Conservation (phyloP, 2,329 filamentous ascomycete genomes). For the Alternaria viburni region DNA sequence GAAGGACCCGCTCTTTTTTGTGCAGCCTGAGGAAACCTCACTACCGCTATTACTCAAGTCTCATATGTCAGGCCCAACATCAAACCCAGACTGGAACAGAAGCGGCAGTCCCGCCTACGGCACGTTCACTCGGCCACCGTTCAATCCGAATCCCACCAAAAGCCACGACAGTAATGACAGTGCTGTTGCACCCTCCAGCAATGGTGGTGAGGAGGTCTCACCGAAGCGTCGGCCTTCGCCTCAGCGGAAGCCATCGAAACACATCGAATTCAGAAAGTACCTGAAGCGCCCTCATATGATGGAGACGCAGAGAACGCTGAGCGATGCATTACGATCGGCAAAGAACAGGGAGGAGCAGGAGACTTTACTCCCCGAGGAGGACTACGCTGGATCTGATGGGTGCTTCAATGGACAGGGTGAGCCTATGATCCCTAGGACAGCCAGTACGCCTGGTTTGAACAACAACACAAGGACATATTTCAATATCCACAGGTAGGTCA, state of each 20-base stretch:
- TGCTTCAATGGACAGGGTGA: conserved; percentile 49
- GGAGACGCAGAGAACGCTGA: conserved; percentile 42
- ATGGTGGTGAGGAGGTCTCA: conserved; percentile 25
- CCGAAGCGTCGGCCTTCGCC: conserved; percentile 26
- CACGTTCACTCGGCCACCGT: conserved; percentile 28
- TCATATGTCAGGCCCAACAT: conserved; percentile 39
- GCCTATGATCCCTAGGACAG: conserved; percentile 44
- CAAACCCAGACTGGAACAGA: conserved; percentile 32
- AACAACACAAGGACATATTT: conserved; percentile 74
- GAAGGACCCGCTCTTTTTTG: conserved; percentile 2
- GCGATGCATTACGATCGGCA: conserved; percentile 48
- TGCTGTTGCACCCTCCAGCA: conserved; percentile 21
- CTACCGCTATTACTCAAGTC: conserved; percentile 1
- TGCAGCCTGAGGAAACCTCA: not conserved
- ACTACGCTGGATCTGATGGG: conserved; percentile 54
- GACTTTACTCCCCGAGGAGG: conserved; percentile 54
- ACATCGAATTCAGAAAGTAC: conserved; percentile 44
- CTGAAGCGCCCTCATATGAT: conserved; percentile 41
- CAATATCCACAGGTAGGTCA: conserved; percentile 69
- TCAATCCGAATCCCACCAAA: conserved; percentile 16
- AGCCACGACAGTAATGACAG: conserved; percentile 29
- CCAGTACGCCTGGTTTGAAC: conserved; percentile 62
- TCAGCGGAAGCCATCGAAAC: conserved; percentile 26
- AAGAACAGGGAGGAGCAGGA: conserved; percentile 57
- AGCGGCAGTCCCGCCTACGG: conserved; percentile 31